Evolutionary conservation across 148 eudicot species (phyloP).

Genomic region (Fagopyrum esculentum): DNA sequence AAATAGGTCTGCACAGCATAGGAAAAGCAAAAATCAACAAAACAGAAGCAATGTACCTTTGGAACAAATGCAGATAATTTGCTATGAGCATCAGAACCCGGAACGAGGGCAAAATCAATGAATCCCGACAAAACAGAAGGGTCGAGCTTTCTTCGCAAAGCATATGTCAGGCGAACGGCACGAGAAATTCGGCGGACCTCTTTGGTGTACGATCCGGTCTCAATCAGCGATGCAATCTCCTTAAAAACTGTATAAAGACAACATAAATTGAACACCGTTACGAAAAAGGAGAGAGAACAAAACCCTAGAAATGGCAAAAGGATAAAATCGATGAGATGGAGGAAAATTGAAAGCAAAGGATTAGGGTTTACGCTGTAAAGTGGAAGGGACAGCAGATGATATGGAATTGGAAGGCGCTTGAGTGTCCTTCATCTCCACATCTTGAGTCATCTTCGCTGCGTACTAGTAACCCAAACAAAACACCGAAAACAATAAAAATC

Average conservation of each 20-base stretch:
- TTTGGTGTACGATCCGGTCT: slow-evolving; percentile 62
- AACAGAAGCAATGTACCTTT: slow-evolving; percentile 38
- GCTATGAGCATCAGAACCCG: slow-evolving; percentile 65
- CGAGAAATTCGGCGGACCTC: slow-evolving; percentile 71
- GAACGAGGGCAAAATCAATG: slow-evolving; percentile 56
- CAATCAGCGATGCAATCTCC: slow-evolving; percentile 68
- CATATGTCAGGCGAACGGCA: slow-evolving; percentile 66
- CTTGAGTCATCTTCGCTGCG: slow-evolving; percentile 52
- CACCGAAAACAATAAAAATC: neutral
- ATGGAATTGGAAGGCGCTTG: slow-evolving; percentile 54
- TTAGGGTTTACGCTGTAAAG: slow-evolving; percentile 44
- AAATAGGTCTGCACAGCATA: neutral
- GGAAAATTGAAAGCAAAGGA: neutral
- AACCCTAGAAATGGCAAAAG: slow-evolving; percentile 14
- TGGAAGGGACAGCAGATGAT: slow-evolving; percentile 41
- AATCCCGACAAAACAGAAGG: slow-evolving; percentile 48
- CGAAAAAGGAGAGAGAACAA: neutral
- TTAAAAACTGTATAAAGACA: slow-evolving; percentile 49
- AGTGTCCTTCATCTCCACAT: slow-evolving; percentile 83
- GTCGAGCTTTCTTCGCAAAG: slow-evolving; percentile 57
- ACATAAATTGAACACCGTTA: slow-evolving; percentile 10
- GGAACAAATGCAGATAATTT: slow-evolving; percentile 64
- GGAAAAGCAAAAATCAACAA: neutral
- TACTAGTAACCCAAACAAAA: neutral
- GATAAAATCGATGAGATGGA: neutral